These are phyloP conservation scores for Blastobotrys chiropterorum DNA, from an alignment of 805 yeast genomes.

Conservation along the genomic window DNA sequence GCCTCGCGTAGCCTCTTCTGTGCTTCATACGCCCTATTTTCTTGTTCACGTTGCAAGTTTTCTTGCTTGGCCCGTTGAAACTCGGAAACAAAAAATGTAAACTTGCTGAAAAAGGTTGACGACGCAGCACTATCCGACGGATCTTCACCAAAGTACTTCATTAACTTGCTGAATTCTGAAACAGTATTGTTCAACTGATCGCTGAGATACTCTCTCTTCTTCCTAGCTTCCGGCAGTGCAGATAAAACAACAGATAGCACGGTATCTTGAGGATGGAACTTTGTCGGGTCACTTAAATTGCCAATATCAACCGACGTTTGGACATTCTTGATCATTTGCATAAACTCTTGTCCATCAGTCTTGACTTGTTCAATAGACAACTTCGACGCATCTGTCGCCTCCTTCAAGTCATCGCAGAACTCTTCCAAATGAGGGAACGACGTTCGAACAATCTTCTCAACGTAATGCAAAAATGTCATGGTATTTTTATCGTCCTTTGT, in stretches of 20 bases:
- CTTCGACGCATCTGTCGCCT: constrained; percentile 56
- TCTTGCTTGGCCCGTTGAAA: constrained; percentile 76
- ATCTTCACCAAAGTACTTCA: constrained; percentile 91
- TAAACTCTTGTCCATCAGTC: constrained; percentile 61
- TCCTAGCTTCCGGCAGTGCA: constrained; percentile 68
- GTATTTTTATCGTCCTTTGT: constrained; percentile 85
- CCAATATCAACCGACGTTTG: constrained; percentile 73
- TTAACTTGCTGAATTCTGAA: constrained; percentile 59
- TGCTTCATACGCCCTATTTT: constrained; percentile 66
- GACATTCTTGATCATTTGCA: constrained; percentile 58
- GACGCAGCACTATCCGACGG: constrained; percentile 60
- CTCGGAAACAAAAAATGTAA: constrained; percentile 71
- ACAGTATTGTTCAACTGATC: constrained; percentile 59
- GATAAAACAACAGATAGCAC: constrained; percentile 56
- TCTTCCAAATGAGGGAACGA: constrained; percentile 72
- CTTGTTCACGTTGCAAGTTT: constrained; percentile 76
- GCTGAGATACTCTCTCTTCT: constrained; percentile 57
- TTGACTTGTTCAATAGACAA: constrained; percentile 77
- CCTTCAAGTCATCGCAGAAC: constrained; percentile 67
- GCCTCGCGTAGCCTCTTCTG: constrained; percentile 59
- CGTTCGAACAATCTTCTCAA: constrained; percentile 79
- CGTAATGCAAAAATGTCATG: constrained; percentile 85
- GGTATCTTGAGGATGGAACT: constrained; percentile 79
- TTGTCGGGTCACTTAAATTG: constrained; percentile 69
- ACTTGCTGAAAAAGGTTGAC: constrained; percentile 67